Percentiles rank a stretch among this genome's conserved stretches.
These are phyloP conservation scores for Paradendryphiella salina DNA, from an alignment of 2,329 filamentous ascomycete genomes.

Conservation along the genomic window DNA sequence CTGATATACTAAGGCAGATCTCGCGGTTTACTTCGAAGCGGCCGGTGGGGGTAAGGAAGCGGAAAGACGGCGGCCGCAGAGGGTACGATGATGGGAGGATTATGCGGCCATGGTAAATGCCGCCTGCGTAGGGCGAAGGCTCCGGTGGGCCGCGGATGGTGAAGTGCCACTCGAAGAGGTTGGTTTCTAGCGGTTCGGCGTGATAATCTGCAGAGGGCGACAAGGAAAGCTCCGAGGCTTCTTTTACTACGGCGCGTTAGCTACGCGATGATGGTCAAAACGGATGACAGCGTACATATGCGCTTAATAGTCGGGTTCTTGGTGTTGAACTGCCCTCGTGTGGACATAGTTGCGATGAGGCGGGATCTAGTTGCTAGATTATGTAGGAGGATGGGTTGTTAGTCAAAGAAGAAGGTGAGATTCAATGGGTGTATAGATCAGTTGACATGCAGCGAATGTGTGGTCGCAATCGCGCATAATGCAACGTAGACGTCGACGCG, in stretches of 20 bases:
- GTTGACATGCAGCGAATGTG: neutral
- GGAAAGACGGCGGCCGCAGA: slow-evolving; percentile 89
- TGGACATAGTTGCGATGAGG: slow-evolving; percentile 41
- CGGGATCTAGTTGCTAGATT: neutral
- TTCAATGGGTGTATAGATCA: neutral
- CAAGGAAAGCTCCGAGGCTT: slow-evolving; percentile 82
- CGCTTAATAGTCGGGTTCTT: slow-evolving; percentile 84
- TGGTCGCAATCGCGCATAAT: slow-evolving; percentile 2
- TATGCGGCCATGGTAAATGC: slow-evolving; percentile 95
- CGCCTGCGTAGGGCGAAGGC: slow-evolving; percentile 73
- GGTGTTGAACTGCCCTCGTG: slow-evolving; percentile 61
- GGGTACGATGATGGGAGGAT: slow-evolving; percentile 88
- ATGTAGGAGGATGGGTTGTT: neutral
- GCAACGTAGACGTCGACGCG: slow-evolving; percentile 14
- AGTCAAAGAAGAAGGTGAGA: neutral
- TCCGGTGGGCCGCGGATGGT: slow-evolving; percentile 87
- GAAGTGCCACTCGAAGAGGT: slow-evolving; percentile 99
- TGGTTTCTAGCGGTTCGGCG: slow-evolving; percentile 80
- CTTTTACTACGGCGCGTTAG: slow-evolving; percentile 66
- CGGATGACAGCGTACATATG: slow-evolving; percentile 63
- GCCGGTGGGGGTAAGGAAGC: slow-evolving; percentile 88
- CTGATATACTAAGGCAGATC: slow-evolving; percentile 91
- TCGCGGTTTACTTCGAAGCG: slow-evolving; percentile 96
- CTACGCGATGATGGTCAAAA: slow-evolving; percentile 1
- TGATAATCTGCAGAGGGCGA: slow-evolving; percentile 83